A percentile compares a stretch with the other conserved stretches of the same genome.
Conservation (phyloP, 2,329 filamentous ascomycete genomes). For the Thelonectria rubi region DNA sequence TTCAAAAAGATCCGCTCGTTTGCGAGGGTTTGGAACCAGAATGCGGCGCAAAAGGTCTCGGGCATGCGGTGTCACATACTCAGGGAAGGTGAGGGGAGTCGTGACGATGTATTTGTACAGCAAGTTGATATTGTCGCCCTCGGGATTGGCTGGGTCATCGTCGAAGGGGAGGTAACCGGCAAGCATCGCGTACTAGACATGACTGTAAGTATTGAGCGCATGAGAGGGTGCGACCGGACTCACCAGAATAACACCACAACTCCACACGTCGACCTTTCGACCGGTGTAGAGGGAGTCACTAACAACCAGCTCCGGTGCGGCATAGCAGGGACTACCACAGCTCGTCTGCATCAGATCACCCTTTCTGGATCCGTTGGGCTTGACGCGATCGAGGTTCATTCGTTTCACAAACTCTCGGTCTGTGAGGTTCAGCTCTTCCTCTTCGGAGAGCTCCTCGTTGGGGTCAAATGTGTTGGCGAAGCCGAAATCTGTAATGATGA, state of each 20-base stretch:
- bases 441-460: conserved; percentile 84
- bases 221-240: conserved; percentile 48
- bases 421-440: conserved; percentile 86
- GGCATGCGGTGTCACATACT: conserved; percentile 98
- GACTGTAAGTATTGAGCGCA: conserved; percentile 23
- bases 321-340: conserved; percentile 97
- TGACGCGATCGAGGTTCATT: conserved; percentile 82
- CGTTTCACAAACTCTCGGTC: conserved; percentile 91
- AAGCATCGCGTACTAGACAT: conserved; percentile 92
- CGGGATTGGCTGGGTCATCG: conserved; percentile 96
- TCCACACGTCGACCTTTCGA: conserved; percentile 98
- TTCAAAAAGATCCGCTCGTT: conserved; percentile 95
- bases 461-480: conserved; percentile 98
- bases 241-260: conserved; percentile 97
- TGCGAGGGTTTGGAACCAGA: conserved; percentile 91
- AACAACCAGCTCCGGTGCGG: conserved; percentile 94
- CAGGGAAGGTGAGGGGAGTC: conserved; percentile 94
- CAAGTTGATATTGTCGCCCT: conserved; percentile 98
- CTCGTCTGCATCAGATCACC: conserved; percentile 99
- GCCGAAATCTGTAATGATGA: conserved; percentile 99
- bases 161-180: conserved; percentile 98
- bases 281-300: conserved; percentile 98
- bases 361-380: conserved; percentile 78
- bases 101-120: conserved; percentile 99
- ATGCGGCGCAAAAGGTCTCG: conserved; percentile 92